Base-by-base conservation (phyloP, 805 yeast genomes). In the Saccharomycopsis fibuligera region DNA sequence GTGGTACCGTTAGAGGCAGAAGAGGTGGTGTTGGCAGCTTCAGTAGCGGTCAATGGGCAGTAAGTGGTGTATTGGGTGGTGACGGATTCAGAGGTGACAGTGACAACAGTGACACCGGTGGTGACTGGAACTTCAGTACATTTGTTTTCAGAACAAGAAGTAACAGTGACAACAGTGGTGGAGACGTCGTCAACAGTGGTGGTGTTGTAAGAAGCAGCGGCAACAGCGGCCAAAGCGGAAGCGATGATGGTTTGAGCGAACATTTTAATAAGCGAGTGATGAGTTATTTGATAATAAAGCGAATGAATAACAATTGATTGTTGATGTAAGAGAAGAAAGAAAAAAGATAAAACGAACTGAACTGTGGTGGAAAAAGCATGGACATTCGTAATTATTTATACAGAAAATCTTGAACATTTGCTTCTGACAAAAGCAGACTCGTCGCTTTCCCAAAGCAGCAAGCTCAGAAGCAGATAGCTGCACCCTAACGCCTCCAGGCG, bases 41-140 rank as follows among this genome's bases (percentile, higher is more conserved):
- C 33, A 22, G 56, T 27, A 30, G 59, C 33, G 30, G 55, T 52
- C 43, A 54, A 43, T 51, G 68, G 67, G 54, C 68, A 64, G 61
- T 60, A 65, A 35, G 73, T 66, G 50, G 71, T 63, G 61, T 61
- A 64, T 33, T 59, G 54, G 35, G 73, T 68, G 47, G 54, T 56
- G 42, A 62, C 63, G 41, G 35, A 41, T 22, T 41, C 45, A 6
- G 16, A 6, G 12, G 50, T 47, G 3, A 14, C 8, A n/a, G 50
- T 47, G 24, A 47, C 39, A 37, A 42, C 46, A 16, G 50, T 47
- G 21, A 47, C 42, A 41, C 50, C 50, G 31, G 50, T 47, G 25
- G 50, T 30, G 38, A 42, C 50, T 35, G 31, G 35, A 16, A 47
- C 23, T 67, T 64, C 56, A 56, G 58, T 37, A 60, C 58, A 49